Evolutionary conservation across 306 rosid genomes (phyloP), one percentile per base, ranked within the genome.

Genomic region (Astragalus glycyphyllos): DNA sequence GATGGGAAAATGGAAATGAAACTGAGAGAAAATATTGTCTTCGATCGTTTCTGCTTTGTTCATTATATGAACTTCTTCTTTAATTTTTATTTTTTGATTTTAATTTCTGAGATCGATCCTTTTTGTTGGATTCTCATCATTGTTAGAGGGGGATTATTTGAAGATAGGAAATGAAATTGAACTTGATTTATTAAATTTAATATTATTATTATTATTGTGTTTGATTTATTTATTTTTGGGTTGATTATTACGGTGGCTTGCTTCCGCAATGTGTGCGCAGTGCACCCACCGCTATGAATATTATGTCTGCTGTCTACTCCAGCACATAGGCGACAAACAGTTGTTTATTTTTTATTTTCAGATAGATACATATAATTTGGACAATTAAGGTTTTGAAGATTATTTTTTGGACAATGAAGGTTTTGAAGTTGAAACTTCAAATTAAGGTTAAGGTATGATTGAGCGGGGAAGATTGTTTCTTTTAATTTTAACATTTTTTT

Each of bases 61-160:
- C 11, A 2, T 64, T 4, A 5, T 0, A 23, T 23, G 29, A 1
- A 49, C n/a, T n/a, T 14, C 26, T 17, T 8, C 8, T 2, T 11
- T 56, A 8, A 3, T 4, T 7, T 41, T 38, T 7, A 37, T 59
- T 31, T 31, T 46, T 32, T 3, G 0, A 26, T 63, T 26, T 64
- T 12, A 26, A 32, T 64, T 64, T 65, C n/a, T 46, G 58, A 47
- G 45, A 65, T 65, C 11, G 23, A 26, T 26, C 31, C 31, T 26
- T 26, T 47, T 66, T 66, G 49, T 65, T 23, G 46, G 45, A 66
- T 10, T 48, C 46, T 66, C 58, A 15, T 47, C 17, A 47, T 31
- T 48, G 58, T 66, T 31, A 48, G 11, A 66, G 58, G 15, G 29
- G 4, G 50, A 51, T 13, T 0, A 46, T 65, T 31, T 46, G 44